Conservation (phyloP, 306 rosid species). For the Inga oerstediana region DNA sequence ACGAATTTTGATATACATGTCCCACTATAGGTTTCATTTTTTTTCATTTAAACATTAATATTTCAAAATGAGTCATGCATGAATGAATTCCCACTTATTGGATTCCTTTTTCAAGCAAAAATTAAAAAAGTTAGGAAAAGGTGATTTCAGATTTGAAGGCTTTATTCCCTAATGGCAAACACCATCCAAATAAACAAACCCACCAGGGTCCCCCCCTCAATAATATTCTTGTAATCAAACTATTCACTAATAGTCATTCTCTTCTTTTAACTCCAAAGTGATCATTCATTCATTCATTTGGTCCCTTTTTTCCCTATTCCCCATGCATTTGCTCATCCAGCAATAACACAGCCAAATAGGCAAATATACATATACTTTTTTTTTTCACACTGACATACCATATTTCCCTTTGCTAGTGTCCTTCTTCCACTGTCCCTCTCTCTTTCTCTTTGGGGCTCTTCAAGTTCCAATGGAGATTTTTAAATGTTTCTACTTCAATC, state of each 20-base stretch:
- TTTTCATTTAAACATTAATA: slow-evolving; percentile 38
- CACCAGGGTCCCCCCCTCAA: slow-evolving; percentile 58
- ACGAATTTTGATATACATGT: slow-evolving; percentile 37
- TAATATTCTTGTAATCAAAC: slow-evolving; percentile 52
- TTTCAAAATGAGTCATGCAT: slow-evolving; percentile 39
- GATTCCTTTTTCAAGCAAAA: slow-evolving; percentile 51
- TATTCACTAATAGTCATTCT: slow-evolving; percentile 43
- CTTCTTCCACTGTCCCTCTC: slow-evolving; percentile 39
- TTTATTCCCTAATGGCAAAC: slow-evolving; percentile 79
- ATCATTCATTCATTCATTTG: not conserved
- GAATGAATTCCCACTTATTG: slow-evolving; percentile 44
- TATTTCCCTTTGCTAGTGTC: slow-evolving; percentile 44
- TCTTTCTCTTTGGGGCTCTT: slow-evolving; percentile 35
- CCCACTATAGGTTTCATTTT: slow-evolving; percentile 51
- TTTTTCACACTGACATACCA: slow-evolving; percentile 46
- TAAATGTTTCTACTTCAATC: slow-evolving; percentile 44
- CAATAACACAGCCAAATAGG: slow-evolving; percentile 40
- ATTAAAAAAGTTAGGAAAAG: slow-evolving; percentile 37
- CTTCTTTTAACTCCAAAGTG: slow-evolving; percentile 38
- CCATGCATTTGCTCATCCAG: slow-evolving; percentile 69
- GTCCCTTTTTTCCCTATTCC: slow-evolving; percentile 67
- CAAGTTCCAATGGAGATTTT: slow-evolving; percentile 82
- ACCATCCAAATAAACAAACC: slow-evolving; percentile 60
- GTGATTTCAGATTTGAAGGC: slow-evolving; percentile 45
- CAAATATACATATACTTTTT: not conserved